These are phyloP conservation scores for Erysimum cheiranthoides DNA, from an alignment of 345 rosid genomes.

Conservation along the genomic window DNA sequence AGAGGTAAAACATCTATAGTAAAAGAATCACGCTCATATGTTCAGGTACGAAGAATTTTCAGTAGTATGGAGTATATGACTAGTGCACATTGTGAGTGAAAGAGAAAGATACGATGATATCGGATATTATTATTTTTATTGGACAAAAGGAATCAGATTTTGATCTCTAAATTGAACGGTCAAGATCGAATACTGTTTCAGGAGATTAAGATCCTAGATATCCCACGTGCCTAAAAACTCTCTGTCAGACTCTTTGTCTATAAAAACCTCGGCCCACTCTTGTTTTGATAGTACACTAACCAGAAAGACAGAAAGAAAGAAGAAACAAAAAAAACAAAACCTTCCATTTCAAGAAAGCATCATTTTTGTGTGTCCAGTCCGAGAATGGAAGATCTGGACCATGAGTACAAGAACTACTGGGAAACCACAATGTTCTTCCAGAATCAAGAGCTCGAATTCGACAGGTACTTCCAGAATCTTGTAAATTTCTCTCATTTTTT, in stretches of 20 bases:
- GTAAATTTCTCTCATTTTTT: background rate
- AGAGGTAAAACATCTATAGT: background rate
- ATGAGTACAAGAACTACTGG: constrained; percentile 70
- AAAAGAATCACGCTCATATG: background rate
- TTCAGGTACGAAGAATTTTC: background rate
- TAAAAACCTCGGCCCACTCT: constrained; percentile 40
- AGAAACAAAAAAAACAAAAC: constrained; percentile 12
- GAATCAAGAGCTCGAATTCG: constrained; percentile 61
- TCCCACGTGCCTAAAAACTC: constrained; percentile 37
- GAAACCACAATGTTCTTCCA: constrained; percentile 72
- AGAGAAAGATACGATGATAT: constrained; percentile 7
- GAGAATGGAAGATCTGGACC: constrained; percentile 42
- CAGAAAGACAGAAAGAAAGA: constrained; percentile 20
- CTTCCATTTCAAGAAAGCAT: constrained; percentile 46
- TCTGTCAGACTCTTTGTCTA: constrained; percentile 36
- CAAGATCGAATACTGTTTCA: constrained; percentile 19
- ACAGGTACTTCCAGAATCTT: constrained; percentile 42
- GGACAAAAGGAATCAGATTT: constrained; percentile 2
- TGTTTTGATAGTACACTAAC: constrained; percentile 35
- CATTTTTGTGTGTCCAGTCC: constrained; percentile 23
- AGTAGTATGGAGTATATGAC: background rate
- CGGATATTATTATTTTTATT: background rate
- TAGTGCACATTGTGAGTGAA: constrained; percentile 5
- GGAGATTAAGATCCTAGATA: constrained; percentile 34
- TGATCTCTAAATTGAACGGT: constrained; percentile 38